phyloP scores from a whole-genome alignment of 2,329 filamentous ascomycete genomes.

The Curvularia eragrostidis region DNA sequence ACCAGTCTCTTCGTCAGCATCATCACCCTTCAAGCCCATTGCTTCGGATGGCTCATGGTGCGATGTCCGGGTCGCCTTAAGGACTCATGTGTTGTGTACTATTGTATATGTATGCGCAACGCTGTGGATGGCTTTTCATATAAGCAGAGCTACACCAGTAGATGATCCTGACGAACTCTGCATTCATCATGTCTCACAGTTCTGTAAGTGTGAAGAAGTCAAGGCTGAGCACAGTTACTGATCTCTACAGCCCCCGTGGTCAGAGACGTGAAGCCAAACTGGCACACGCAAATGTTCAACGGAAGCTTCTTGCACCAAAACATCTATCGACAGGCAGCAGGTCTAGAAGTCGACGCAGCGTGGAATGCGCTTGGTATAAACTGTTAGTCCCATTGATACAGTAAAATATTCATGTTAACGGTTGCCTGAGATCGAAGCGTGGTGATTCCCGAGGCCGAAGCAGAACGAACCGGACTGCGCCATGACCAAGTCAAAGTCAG shows the following conservation, averaged over 20 bases:
- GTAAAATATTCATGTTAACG: not conserved
- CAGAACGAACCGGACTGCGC: conserved; percentile 58
- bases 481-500: conserved; percentile 63
- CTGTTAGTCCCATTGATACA: conserved; percentile 51
- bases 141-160: conserved; percentile 20
- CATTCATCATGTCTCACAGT: conserved; percentile 38
- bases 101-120: conserved; percentile 27
- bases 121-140: conserved; percentile 25
- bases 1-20: conserved; percentile 9
- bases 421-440: conserved; percentile 45
- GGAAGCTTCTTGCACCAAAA: conserved; percentile 64
- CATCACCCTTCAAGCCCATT: conserved; percentile 3
- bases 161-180: conserved; percentile 34
- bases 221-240: not conserved
- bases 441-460: conserved; percentile 59
- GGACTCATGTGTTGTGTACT: conserved; percentile 26
- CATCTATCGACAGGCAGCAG: conserved; percentile 58
- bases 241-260: conserved; percentile 39
- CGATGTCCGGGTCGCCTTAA: conserved; percentile 17
- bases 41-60: conserved; percentile 12
- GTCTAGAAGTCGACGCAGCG: conserved; percentile 63
- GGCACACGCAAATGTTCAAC: conserved; percentile 58
- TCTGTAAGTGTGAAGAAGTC: conserved; percentile 30
- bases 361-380: conserved; percentile 62
- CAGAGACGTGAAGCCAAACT: conserved; percentile 53